Evolutionary conservation across 2,329 filamentous ascomycete genomes (phyloP).

Genomic region (Xylariaceae sp.): DNA sequence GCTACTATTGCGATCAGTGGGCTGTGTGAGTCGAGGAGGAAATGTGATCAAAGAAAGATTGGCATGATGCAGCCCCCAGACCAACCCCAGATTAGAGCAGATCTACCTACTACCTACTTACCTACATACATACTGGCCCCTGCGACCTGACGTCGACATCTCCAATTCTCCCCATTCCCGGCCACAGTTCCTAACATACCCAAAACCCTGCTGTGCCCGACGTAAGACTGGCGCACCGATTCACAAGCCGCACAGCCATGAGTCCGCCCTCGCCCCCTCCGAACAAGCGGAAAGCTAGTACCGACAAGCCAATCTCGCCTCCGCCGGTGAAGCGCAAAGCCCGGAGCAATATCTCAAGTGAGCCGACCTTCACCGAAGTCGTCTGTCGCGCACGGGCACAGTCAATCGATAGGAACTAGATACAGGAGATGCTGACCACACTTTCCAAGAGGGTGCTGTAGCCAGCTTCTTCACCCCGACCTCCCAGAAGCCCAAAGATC

Average conservation of each 20-base stretch:
- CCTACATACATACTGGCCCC: too few relatives aligned
- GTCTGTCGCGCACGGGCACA: neutral
- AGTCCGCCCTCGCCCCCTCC: constrained; percentile 8
- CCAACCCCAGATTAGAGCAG: too few relatives aligned
- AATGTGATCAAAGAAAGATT: too few relatives aligned
- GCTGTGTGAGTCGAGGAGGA: too few relatives aligned
- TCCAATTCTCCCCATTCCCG: neutral
- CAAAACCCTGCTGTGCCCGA: neutral
- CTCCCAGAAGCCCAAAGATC: constrained; percentile 79
- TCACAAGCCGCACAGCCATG: constrained; percentile 5
- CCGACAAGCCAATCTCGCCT: constrained; percentile 45
- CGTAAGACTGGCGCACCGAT: too few relatives aligned
- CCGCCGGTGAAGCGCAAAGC: constrained; percentile 49
- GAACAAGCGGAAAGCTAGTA: constrained; percentile 20
- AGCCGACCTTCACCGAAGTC: constrained; percentile 10
- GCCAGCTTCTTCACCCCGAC: constrained; percentile 83
- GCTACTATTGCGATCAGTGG: too few relatives aligned
- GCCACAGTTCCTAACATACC: neutral
- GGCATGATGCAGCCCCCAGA: too few relatives aligned
- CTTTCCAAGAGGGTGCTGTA: constrained; percentile 57
- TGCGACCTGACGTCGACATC: neutral
- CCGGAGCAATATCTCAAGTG: constrained; percentile 49
- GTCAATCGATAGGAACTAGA: neutral
- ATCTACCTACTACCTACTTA: too few relatives aligned
- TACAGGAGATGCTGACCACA: constrained; percentile 8